These are phyloP conservation scores for Fraxinus platypoda DNA, from an alignment of 305 asterid genomes.

Conservation along the genomic window DNA sequence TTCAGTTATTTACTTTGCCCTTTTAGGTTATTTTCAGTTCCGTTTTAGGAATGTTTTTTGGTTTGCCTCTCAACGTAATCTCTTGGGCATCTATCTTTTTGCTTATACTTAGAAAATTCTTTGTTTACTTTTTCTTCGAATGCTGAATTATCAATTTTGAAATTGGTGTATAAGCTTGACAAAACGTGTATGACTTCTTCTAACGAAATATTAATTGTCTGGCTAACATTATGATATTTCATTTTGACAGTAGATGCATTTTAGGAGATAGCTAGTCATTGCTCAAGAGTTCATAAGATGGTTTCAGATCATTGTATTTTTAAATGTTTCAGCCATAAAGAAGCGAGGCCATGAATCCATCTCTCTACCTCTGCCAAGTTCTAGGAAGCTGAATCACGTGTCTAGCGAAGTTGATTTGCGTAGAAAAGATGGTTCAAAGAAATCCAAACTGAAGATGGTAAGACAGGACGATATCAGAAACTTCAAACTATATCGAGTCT, in stretches of 20 bases:
- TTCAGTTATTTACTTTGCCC: background rate
- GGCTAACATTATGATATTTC: background rate
- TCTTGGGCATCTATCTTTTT: background rate
- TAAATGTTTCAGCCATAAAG: conserved; percentile 47
- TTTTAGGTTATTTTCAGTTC: background rate
- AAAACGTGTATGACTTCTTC: background rate
- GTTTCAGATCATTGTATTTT: conserved; percentile 17
- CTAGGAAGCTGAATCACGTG: conserved; percentile 36
- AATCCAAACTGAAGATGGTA: conserved; percentile 61
- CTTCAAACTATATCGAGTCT: background rate
- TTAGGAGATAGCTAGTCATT: background rate
- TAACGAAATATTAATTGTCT: background rate
- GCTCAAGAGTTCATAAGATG: background rate
- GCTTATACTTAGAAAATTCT: background rate
- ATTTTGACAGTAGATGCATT: background rate
- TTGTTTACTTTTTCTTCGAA: background rate
- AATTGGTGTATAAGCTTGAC: background rate
- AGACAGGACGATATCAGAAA: conserved; percentile 21
- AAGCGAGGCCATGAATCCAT: conserved; percentile 50
- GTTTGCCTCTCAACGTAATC: background rate
- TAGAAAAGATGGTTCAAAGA: conserved; percentile 38
- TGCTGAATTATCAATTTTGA: background rate
- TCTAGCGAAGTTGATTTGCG: conserved; percentile 33
- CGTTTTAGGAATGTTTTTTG: background rate
- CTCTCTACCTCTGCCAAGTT: conserved; percentile 32